A percentile compares a stretch with the other conserved stretches of the same genome.
Conservation (phyloP, 305 asterid species). For the Salvia sclarea region DNA sequence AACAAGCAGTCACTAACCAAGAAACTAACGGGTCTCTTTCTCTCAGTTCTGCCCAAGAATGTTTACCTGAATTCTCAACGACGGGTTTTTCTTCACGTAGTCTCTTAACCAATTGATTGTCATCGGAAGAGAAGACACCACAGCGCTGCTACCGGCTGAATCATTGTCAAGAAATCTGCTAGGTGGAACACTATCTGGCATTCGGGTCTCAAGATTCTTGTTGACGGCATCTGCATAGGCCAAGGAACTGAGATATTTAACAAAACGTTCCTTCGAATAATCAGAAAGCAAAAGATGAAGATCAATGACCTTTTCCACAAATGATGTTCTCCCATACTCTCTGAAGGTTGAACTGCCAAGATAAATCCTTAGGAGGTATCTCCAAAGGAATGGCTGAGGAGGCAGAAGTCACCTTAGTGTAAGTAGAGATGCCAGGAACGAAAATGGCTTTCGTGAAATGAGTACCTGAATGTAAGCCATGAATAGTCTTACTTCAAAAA, state of each 20-base stretch:
- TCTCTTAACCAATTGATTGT: slow-evolving; percentile 76
- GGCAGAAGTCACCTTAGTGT: slow-evolving; percentile 80
- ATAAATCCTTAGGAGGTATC: slow-evolving; percentile 55
- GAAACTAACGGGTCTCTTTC: too few relatives aligned
- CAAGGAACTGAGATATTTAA: neutral
- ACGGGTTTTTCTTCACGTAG: slow-evolving; percentile 64
- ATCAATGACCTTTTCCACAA: slow-evolving; percentile 61
- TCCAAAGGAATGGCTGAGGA: slow-evolving; percentile 58
- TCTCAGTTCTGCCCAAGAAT: neutral
- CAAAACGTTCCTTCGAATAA: neutral
- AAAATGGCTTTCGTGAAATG: slow-evolving; percentile 74
- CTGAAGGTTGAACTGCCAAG: slow-evolving; percentile 86
- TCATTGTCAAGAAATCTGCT: slow-evolving; percentile 47
- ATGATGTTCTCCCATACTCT: slow-evolving; percentile 69
- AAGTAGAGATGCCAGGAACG: slow-evolving; percentile 76
- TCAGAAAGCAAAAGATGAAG: neutral
- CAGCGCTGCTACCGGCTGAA: slow-evolving; percentile 55
- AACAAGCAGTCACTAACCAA: neutral
- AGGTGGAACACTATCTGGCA: slow-evolving; percentile 45
- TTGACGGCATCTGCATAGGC: slow-evolving; percentile 47
- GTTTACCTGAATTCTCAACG: slow-evolving; percentile 64
- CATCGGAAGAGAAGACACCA: slow-evolving; percentile 76
- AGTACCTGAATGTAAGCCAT: slow-evolving; percentile 51
- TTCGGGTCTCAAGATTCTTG: slow-evolving; percentile 44
- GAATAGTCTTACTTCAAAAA: neutral